A percentile compares a stretch with the other conserved stretches of the same genome.
Conservation (phyloP, 768 basidiomycete species). For the Trametes maxima region DNA sequence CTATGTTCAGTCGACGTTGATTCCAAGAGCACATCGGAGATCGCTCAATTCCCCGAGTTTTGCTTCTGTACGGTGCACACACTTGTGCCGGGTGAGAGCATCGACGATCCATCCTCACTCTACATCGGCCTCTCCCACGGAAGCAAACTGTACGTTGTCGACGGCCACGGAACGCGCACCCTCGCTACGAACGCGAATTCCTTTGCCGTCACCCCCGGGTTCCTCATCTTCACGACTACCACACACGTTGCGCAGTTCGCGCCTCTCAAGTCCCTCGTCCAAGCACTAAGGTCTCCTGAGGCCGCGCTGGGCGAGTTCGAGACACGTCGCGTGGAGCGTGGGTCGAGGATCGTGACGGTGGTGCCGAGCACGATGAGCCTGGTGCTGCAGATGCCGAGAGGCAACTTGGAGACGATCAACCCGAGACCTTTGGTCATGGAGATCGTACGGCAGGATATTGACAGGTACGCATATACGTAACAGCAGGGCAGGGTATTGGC, state of each 20-base stretch:
- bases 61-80: slow-evolving; percentile 51
- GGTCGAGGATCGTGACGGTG: slow-evolving; percentile 84
- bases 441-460: slow-evolving; percentile 75
- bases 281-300: slow-evolving; percentile 20
- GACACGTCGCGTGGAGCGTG: slow-evolving; percentile 83
- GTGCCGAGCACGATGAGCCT: slow-evolving; percentile 88
- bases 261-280: slow-evolving; percentile 45
- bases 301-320: slow-evolving; percentile 49
- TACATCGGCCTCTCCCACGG: slow-evolving; percentile 67
- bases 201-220: slow-evolving; percentile 70
- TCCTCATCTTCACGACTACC: slow-evolving; percentile 83
- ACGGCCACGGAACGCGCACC: slow-evolving; percentile 33
- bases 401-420: slow-evolving; percentile 94
- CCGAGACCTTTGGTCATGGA: slow-evolving; percentile 90
- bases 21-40: slow-evolving; percentile 2
- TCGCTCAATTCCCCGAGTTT: slow-evolving; percentile 57
- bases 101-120: slow-evolving; percentile 31
- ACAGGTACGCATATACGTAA: slow-evolving; percentile 48
- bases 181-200: slow-evolving; percentile 67
- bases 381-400: slow-evolving; percentile 96
- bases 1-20: slow-evolving; percentile 19
- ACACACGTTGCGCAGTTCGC: slow-evolving; percentile 81
- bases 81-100: background rate
- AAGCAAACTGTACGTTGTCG: slow-evolving; percentile 64
- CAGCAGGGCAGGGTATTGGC: background rate